Evolutionary conservation across 2,329 filamentous ascomycete genomes (phyloP).

Genomic region (Leptographium wingfieldii): DNA sequence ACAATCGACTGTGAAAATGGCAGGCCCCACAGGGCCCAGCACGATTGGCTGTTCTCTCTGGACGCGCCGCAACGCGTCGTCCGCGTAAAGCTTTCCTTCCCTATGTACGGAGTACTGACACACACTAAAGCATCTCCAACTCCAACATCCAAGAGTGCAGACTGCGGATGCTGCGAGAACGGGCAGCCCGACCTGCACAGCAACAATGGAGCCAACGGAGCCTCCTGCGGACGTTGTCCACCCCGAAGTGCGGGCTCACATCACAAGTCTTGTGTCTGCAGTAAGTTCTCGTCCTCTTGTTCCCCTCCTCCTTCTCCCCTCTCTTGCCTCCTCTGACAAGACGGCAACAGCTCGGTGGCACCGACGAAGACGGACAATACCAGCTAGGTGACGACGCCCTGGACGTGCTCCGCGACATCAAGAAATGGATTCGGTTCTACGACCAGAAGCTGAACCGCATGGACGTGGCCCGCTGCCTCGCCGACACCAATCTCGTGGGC

Average conservation of each 20-base stretch:
- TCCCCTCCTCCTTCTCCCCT: not conserved
- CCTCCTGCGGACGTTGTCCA: slow-evolving; percentile 56
- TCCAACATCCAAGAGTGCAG: not conserved
- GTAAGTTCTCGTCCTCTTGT: slow-evolving; percentile 39
- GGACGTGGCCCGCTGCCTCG: slow-evolving; percentile 86
- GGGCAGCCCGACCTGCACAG: not conserved
- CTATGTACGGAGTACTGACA: not conserved
- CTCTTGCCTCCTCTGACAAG: slow-evolving; percentile 5
- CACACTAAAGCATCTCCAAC: not conserved
- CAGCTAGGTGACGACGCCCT: slow-evolving; percentile 86
- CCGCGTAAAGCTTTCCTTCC: not conserved
- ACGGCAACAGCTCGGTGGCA: slow-evolving; percentile 60
- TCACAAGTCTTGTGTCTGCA: slow-evolving; percentile 87
- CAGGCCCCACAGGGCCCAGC: not conserved
- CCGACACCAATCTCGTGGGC: slow-evolving; percentile 83
- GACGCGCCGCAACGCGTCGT: not conserved
- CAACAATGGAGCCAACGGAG: slow-evolving; percentile 41
- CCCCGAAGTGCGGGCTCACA: slow-evolving; percentile 82
- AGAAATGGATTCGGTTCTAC: slow-evolving; percentile 89
- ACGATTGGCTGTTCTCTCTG: not conserved
- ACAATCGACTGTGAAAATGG: not conserved
- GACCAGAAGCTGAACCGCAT: slow-evolving; percentile 88
- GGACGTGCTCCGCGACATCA: slow-evolving; percentile 82
- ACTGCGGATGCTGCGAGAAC: not conserved
- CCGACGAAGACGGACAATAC: slow-evolving; percentile 71